Conservation (phyloP, 768 basidiomycete genomes). For the Collybia nuda region DNA sequence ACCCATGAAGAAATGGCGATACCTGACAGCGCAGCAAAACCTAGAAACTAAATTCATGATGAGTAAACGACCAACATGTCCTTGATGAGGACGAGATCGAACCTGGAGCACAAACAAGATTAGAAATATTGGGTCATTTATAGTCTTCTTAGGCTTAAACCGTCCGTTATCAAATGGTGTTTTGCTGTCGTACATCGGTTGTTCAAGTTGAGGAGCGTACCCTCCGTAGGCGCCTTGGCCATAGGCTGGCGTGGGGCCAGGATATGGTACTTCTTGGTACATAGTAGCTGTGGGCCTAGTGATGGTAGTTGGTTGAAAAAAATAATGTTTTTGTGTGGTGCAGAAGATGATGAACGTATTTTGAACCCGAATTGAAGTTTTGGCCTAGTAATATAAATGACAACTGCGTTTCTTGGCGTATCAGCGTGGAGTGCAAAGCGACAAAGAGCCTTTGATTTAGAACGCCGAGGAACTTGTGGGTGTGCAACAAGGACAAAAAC, state of each 20-base stretch:
- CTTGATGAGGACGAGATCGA: slow-evolving; percentile 1
- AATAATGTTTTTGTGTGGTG: no score
- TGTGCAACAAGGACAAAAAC: no score
- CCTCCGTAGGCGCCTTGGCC: slow-evolving; percentile 8
- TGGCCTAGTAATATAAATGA: no score
- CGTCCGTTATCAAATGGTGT: slow-evolving; percentile 60
- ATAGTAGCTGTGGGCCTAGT: not conserved
- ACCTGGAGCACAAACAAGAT: slow-evolving; percentile 74
- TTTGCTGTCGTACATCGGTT: slow-evolving; percentile 36
- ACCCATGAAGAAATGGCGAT: slow-evolving; percentile 65
- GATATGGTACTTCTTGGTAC: slow-evolving; percentile 28
- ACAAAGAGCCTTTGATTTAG: no score
- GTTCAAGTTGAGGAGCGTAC: slow-evolving; percentile 22
- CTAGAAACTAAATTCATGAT: slow-evolving; percentile 48
- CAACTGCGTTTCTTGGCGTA: no score
- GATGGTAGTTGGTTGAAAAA: no score
- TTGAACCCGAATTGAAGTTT: no score
- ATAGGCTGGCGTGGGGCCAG: slow-evolving; percentile 40
- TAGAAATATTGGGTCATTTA: slow-evolving; percentile 75
- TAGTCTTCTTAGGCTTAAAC: slow-evolving; percentile 64
- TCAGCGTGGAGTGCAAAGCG: no score
- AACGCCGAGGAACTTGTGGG: no score
- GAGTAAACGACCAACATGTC: not conserved
- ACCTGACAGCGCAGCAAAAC: slow-evolving; percentile 67
- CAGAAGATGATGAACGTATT: no score